Conservation (phyloP, 2,329 filamentous ascomycete genomes). For the Monilinia aucupariae region DNA sequence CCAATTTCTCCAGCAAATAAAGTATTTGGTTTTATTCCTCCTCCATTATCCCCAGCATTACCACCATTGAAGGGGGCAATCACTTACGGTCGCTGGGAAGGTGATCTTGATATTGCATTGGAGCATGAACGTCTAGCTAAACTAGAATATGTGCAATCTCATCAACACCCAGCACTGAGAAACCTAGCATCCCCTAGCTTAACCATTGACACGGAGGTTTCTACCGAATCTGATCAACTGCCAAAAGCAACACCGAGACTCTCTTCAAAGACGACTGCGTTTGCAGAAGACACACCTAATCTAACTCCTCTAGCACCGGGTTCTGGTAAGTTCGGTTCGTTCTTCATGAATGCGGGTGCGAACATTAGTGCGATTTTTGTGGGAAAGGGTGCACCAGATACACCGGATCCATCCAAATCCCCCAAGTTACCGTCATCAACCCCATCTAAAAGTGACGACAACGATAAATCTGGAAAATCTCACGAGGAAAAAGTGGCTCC, state of each 20-base stretch:
- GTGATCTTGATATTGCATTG: constrained; percentile 1
- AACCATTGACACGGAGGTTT: neutral
- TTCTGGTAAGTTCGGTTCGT: neutral
- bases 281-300: neutral
- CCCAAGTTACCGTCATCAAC: neutral
- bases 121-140: neutral
- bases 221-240: neutral
- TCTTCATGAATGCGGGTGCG: neutral
- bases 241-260: neutral
- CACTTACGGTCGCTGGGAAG: neutral
- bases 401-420: neutral
- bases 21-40: constrained; percentile 1
- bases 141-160: neutral
- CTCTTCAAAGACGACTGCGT: neutral
- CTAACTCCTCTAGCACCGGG: neutral
- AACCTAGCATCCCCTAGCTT: neutral
- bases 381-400: neutral
- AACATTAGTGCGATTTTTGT: constrained; percentile 8
- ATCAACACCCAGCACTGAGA: neutral
- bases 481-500: neutral
- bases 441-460: neutral
- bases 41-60: neutral
- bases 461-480: neutral
- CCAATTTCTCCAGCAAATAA: constrained; percentile 1
- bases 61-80: neutral